Evolutionary conservation across 2,329 filamentous ascomycete genomes (phyloP).

Genomic region (Monilinia laxa): DNA sequence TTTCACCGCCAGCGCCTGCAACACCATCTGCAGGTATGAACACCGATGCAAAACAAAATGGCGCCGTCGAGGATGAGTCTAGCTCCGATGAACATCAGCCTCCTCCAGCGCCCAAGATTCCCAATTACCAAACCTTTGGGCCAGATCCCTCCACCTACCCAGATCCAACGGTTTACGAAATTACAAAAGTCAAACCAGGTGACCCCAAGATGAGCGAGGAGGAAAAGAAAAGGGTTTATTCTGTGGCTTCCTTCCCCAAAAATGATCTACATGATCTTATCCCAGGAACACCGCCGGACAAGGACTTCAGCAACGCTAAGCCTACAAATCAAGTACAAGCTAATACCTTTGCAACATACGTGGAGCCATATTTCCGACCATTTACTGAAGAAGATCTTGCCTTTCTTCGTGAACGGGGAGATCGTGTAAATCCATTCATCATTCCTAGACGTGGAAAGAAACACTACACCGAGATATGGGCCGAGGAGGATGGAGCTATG

Average conservation of each 20-base stretch:
- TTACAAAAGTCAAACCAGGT: constrained; percentile 60
- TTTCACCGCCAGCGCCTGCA: constrained; percentile 57
- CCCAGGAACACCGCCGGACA: constrained; percentile 85
- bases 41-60: constrained; percentile 53
- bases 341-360: constrained; percentile 85
- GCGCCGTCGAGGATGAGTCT: constrained; percentile 47
- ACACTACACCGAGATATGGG: constrained; percentile 89
- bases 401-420: constrained; percentile 86
- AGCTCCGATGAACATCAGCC: constrained; percentile 60
- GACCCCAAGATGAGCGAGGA: constrained; percentile 72
- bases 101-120: constrained; percentile 58
- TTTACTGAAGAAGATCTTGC: constrained; percentile 92
- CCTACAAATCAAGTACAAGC: constrained; percentile 93
- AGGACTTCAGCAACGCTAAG: constrained; percentile 93
- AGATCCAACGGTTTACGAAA: constrained; percentile 93
- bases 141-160: constrained; percentile 87
- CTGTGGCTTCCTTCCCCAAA: constrained; percentile 78
- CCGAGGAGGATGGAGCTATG: constrained; percentile 85
- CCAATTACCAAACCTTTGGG: constrained; percentile 79
- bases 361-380: constrained; percentile 86
- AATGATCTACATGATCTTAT: constrained; percentile 81
- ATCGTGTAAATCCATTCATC: constrained; percentile 78
- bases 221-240: constrained; percentile 85
- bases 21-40: constrained; percentile 51
- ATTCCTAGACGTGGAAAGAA: constrained; percentile 82